Evolutionary conservation across 805 yeast species (phyloP).

Genomic region (Ogataea zsoltii): DNA sequence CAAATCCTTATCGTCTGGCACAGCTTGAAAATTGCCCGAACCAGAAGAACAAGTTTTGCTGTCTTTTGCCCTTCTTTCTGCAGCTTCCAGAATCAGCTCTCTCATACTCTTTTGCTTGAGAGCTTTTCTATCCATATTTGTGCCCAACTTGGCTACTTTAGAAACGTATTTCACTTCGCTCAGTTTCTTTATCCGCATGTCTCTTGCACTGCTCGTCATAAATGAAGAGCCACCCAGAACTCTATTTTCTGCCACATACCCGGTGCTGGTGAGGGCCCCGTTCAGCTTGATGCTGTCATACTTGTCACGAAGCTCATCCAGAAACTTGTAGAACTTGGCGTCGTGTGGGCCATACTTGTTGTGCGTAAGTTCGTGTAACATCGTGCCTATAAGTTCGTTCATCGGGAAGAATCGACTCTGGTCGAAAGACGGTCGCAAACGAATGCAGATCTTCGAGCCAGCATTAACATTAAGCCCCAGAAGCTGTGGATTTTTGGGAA

Average conservation of each 20-base stretch:
- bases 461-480: conserved; percentile 81
- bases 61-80: conserved; percentile 59
- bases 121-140: conserved; percentile 9
- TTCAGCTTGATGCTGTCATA: conserved; percentile 44
- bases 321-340: conserved; percentile 58
- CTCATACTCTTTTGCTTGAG: conserved; percentile 33
- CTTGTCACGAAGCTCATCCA: conserved; percentile 61
- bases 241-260: conserved; percentile 50
- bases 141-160: conserved; percentile 40
- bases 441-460: conserved; percentile 70
- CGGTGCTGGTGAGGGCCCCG: conserved; percentile 45
- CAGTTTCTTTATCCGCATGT: conserved; percentile 43
- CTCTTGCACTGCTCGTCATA: conserved; percentile 28
- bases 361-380: conserved; percentile 88
- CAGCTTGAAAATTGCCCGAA: conserved; percentile 30
- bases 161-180: conserved; percentile 42
- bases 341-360: conserved; percentile 82
- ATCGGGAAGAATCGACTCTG: conserved; percentile 57
- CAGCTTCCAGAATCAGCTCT: conserved; percentile 56
- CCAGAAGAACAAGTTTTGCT: conserved; percentile 45
- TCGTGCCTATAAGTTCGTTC: conserved; percentile 71
- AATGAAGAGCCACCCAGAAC: conserved; percentile 39
- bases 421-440: conserved; percentile 64
- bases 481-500: conserved; percentile 63
- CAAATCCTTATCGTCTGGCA: conserved; percentile 48